Percentiles rank a stretch among this genome's conserved stretches.
Evolutionary conservation across 2,329 filamentous ascomycete species (phyloP).

Genomic region (Davidsoniella neocaledoniae): DNA sequence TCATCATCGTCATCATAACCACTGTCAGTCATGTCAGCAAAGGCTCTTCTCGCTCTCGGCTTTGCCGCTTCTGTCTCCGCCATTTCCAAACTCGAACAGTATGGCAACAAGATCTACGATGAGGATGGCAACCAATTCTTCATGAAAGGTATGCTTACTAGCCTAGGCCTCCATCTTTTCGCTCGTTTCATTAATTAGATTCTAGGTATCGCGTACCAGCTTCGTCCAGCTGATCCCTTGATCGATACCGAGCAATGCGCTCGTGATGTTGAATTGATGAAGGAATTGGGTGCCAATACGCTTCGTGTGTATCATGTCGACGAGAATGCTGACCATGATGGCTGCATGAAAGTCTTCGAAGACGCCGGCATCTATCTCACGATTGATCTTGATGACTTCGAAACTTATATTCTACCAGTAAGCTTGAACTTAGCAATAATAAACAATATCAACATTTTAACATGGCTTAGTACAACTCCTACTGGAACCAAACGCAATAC

Average conservation of each 20-base stretch:
- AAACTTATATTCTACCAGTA: slow-evolving; percentile 49
- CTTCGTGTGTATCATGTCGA: slow-evolving; percentile 86
- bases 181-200: background rate
- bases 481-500: slow-evolving; percentile 59
- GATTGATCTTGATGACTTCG: slow-evolving; percentile 65
- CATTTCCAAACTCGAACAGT: slow-evolving; percentile 32
- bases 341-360: slow-evolving; percentile 66
- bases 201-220: slow-evolving; percentile 56
- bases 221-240: slow-evolving; percentile 48
- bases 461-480: slow-evolving; percentile 32
- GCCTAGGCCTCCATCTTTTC: background rate
- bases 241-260: slow-evolving; percentile 59
- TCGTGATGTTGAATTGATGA: slow-evolving; percentile 61
- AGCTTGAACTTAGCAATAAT: slow-evolving; percentile 14
- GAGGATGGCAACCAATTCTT: slow-evolving; percentile 68
- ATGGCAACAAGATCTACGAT: slow-evolving; percentile 75
- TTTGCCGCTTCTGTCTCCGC: slow-evolving; percentile 22
- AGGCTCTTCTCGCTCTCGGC: background rate
- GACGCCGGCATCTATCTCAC: slow-evolving; percentile 71
- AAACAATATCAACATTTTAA: slow-evolving; percentile 10
- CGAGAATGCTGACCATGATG: slow-evolving; percentile 49
- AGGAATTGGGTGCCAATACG: slow-evolving; percentile 62
- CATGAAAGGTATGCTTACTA: slow-evolving; percentile 50
- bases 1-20: background rate
- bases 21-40: background rate